phyloP scores from a whole-genome alignment of 371 early-diverging fungal genomes.

The Dichotomocladium elegans region DNA sequence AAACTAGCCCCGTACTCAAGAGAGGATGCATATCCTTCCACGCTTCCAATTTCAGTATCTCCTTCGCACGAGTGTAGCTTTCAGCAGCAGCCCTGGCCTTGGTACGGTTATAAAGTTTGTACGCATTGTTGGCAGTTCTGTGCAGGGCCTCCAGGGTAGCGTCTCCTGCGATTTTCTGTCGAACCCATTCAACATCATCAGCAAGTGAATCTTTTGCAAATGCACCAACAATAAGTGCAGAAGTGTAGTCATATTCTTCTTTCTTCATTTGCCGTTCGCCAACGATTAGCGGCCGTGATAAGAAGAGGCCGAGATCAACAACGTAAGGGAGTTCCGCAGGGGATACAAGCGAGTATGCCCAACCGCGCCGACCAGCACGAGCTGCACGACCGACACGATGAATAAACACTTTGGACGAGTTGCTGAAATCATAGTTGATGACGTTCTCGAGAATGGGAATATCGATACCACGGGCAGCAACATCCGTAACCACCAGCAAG shows the following conservation, averaged over 20 bases:
- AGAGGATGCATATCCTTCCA: slow-evolving; percentile 76
- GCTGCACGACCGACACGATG: slow-evolving; percentile 99
- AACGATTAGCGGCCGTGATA: slow-evolving; percentile 73
- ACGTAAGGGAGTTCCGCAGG: slow-evolving; percentile 90
- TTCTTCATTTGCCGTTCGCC: slow-evolving; percentile 32
- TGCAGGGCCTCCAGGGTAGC: slow-evolving; percentile 61
- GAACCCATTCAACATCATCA: slow-evolving; percentile 72
- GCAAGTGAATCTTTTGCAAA: slow-evolving; percentile 69
- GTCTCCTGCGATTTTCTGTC: slow-evolving; percentile 53
- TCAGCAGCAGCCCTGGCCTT: slow-evolving; percentile 80
- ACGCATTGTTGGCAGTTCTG: slow-evolving; percentile 76
- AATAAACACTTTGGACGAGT: slow-evolving; percentile 92
- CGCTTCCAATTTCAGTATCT: slow-evolving; percentile 54
- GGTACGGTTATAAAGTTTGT: slow-evolving; percentile 81
- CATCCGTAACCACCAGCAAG: slow-evolving; percentile 96
- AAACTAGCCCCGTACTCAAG: slow-evolving; percentile 50
- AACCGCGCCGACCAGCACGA: slow-evolving; percentile 92
- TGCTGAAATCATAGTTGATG: slow-evolving; percentile 96
- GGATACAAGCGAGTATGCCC: slow-evolving; percentile 88
- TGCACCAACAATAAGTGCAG: slow-evolving; percentile 78
- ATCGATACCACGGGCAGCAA: slow-evolving; percentile 99
- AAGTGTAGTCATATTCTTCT: slow-evolving; percentile 67
- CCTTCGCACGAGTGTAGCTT: slow-evolving; percentile 85
- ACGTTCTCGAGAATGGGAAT: slow-evolving; percentile 96
- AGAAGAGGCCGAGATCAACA: slow-evolving; percentile 89